Evolutionary conservation across 805 yeast species (phyloP), one percentile per base, ranked within the genome.

Genomic region (Candida vaughaniae): DNA sequence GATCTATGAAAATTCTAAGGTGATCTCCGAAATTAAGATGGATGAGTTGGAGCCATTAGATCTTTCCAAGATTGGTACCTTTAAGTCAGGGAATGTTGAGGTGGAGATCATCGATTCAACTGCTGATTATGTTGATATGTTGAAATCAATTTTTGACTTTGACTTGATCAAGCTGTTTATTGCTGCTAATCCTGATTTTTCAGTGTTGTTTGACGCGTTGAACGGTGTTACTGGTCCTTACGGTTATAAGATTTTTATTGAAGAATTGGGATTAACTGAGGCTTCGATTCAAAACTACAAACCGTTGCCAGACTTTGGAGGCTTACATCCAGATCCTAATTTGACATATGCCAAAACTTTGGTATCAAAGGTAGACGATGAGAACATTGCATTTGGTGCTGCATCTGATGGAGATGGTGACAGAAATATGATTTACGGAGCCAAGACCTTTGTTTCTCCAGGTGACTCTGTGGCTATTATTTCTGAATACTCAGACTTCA

Each of bases 341-440:
- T 75, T 91, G 61, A 90, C 97, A 10, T 91, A 93, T 57, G 99
- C 98, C 8, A 78, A 75, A 42, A 80, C 95, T 14, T 72, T 91
- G 46, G 99, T 91, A 15, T 83, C 78, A 22, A 75, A 75, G 46
- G 99, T 91, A n/a, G 97, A 93, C 55, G 56, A 62, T 15, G 85
- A 85, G 41, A 66, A 78, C 41, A 85, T 90, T 48, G 85, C 91
- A 6, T 91, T 91, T 59, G 99, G 99, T 46, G 98, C 98, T 25
- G 98, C 98, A 6, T 85, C 95, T n/a, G 99, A 66, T 58, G 99
- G 99, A 62, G 99, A 91, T 53, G 99, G 99, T 62, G 99, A 91
- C 60, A 80, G 99, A 68, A 91, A 91, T 62, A 91, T 91, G 99
- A 91, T 91, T 55, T 93, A 93, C 62, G 99, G 99, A 42, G 88